Evolutionary conservation across 2,329 filamentous ascomycete genomes (phyloP).

Genomic region (Pseudocercospora fuligena): DNA sequence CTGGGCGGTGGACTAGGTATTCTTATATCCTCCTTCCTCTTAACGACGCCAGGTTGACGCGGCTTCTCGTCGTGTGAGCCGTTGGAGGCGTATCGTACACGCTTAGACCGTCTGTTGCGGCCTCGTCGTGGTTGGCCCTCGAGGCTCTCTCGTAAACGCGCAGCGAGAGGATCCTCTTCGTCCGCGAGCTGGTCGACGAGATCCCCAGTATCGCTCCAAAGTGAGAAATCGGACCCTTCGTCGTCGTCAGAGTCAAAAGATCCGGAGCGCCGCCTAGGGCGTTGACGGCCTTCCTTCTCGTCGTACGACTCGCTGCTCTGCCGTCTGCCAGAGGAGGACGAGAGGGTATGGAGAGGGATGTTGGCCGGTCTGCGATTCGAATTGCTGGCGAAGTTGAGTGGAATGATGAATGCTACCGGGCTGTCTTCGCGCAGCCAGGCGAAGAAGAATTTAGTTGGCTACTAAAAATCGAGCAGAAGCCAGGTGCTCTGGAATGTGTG

Average conservation of each 20-base stretch:
- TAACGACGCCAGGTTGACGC: conserved; percentile 46
- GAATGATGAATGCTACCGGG: conserved; percentile 74
- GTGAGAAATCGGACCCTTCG: conserved; percentile 68
- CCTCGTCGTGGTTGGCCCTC: conserved; percentile 59
- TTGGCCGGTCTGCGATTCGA: conserved; percentile 73
- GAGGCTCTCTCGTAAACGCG: conserved; percentile 68
- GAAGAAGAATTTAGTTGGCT: conserved; percentile 4
- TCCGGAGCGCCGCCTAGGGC: conserved; percentile 46
- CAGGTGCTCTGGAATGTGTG: conserved; percentile 10
- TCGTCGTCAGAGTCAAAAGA: conserved; percentile 31
- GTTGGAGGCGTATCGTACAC: conserved; percentile 68
- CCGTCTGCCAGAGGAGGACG: conserved; percentile 49
- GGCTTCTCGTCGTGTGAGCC: conserved; percentile 44
- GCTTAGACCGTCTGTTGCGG: conserved; percentile 51
- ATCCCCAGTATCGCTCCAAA: conserved; percentile 94
- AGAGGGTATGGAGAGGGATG: conserved; percentile 83
- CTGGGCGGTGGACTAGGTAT: conserved; percentile 72
- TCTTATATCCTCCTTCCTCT: conserved; percentile 73
- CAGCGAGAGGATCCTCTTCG: conserved; percentile 79
- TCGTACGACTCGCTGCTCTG: conserved; percentile 48
- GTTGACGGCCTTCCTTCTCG: conserved; percentile 57
- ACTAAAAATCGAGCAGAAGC: conserved; percentile 6
- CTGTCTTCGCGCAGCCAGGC: conserved; percentile 13
- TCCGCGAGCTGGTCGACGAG: conserved; percentile 88
- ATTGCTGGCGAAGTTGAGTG: conserved; percentile 52